These are phyloP conservation scores for Casuarina equisetifolia DNA, from an alignment of 306 rosid species.

Conservation along the genomic window DNA sequence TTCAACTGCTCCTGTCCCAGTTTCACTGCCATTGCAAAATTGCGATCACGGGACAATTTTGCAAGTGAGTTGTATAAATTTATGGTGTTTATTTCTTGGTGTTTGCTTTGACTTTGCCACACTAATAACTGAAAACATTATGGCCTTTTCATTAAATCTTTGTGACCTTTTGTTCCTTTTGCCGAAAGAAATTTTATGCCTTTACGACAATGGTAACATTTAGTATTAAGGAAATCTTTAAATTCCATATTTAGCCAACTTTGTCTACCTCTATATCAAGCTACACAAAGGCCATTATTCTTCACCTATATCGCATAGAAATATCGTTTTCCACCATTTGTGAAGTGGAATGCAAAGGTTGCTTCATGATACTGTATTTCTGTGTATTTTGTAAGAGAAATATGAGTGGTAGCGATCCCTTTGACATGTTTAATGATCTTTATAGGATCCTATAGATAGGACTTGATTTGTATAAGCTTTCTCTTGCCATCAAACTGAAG, in stretches of 20 bases:
- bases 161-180: neutral
- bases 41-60: slow-evolving; percentile 52
- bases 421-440: too few relatives aligned
- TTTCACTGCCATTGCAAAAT: slow-evolving; percentile 50
- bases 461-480: too few relatives aligned
- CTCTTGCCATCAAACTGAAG: too few relatives aligned
- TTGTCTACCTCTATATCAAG: neutral
- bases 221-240: neutral
- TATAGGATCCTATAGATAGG: too few relatives aligned
- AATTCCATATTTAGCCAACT: neutral
- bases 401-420: too few relatives aligned
- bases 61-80: slow-evolving; percentile 37
- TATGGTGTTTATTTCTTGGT: neutral
- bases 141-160: neutral
- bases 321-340: neutral
- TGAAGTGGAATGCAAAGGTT: too few relatives aligned
- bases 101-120: neutral
- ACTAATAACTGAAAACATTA: neutral
- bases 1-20: slow-evolving; percentile 44
- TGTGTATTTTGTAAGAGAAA: too few relatives aligned
- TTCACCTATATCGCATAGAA: neutral
- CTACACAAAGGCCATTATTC: neutral
- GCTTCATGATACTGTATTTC: too few relatives aligned
- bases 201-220: neutral
- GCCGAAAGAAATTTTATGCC: neutral